Percentiles rank a stretch among this genome's conserved stretches.
phyloP scores from a whole-genome alignment of 805 yeast genomes.

The Saturnispora besseyi region DNA sequence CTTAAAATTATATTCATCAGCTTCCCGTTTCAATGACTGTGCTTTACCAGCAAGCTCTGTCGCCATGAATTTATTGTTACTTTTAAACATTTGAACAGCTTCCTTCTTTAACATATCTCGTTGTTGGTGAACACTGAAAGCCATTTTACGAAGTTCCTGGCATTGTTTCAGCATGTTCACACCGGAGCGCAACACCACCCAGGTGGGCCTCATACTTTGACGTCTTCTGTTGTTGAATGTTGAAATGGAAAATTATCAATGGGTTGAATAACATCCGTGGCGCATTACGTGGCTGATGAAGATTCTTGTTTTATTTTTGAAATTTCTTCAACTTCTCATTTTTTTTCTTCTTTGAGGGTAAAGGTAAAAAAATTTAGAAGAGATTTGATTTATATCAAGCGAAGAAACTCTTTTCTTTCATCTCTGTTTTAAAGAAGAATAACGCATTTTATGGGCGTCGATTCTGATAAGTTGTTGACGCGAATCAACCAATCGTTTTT shows the following conservation, averaged over 20 bases:
- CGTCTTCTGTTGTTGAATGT: neutral
- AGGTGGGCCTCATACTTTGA: neutral
- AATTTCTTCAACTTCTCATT: neutral
- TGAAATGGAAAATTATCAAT: too few species aligned
- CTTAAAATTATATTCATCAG: slow-evolving; percentile 1
- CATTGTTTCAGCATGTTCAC: neutral
- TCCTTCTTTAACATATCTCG: neutral
- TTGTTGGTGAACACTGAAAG: neutral
- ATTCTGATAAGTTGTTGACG: slow-evolving; percentile 4
- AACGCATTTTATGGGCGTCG: neutral
- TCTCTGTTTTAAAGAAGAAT: neutral
- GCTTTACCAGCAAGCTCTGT: slow-evolving; percentile 10
- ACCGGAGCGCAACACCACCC: neutral
- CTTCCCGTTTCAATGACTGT: neutral
- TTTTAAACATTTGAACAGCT: slow-evolving; percentile 1
- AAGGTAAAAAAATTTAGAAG: neutral
- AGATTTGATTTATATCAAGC: neutral
- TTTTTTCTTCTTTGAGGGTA: neutral
- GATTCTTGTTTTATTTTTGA: too few species aligned
- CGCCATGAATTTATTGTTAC: slow-evolving; percentile 5
- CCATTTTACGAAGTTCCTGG: neutral
- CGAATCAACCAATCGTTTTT: slow-evolving; percentile 10
- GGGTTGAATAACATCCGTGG: neutral
- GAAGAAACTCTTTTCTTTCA: neutral
- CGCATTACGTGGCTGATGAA: neutral